phyloP scores from a whole-genome alignment of 768 basidiomycete species.

The Gyrodon lividus region DNA sequence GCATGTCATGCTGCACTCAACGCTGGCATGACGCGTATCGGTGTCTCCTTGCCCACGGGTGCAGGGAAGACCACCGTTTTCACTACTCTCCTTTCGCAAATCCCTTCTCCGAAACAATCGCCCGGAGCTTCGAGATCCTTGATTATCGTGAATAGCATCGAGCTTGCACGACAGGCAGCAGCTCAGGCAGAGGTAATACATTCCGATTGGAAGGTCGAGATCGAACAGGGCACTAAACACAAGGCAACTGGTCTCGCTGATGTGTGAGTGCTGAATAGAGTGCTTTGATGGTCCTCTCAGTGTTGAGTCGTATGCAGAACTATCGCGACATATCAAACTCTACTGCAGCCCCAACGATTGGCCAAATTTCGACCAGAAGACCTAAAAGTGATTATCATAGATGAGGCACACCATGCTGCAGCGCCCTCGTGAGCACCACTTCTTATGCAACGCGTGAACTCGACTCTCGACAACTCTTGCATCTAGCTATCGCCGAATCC shows the following conservation, averaged over 20 bases:
- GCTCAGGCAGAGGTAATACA: slow-evolving; percentile 62
- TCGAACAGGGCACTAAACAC: slow-evolving; percentile 83
- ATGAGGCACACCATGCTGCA: slow-evolving; percentile 95
- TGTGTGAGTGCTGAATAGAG: slow-evolving; percentile 48
- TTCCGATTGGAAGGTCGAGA: slow-evolving; percentile 79
- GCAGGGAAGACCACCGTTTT: slow-evolving; percentile 92
- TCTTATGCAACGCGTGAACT: neutral
- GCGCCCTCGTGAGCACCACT: slow-evolving; percentile 74
- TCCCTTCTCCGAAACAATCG: slow-evolving; percentile 44
- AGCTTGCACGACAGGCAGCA: slow-evolving; percentile 87
- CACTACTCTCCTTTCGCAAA: slow-evolving; percentile 70
- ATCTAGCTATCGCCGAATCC: slow-evolving; percentile 73
- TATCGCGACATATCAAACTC: slow-evolving; percentile 86
- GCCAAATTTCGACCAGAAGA: slow-evolving; percentile 68
- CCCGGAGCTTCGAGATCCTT: slow-evolving; percentile 57
- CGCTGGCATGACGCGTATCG: slow-evolving; percentile 70
- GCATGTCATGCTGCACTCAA: slow-evolving; percentile 73
- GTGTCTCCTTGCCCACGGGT: slow-evolving; percentile 83
- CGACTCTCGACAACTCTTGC: slow-evolving; percentile 6
- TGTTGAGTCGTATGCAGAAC: slow-evolving; percentile 47
- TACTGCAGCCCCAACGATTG: slow-evolving; percentile 61
- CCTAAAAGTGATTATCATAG: slow-evolving; percentile 79
- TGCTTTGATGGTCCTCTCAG: neutral
- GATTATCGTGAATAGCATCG: slow-evolving; percentile 86
- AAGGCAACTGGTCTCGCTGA: slow-evolving; percentile 80